Base-by-base conservation (phyloP, 2,329 filamentous ascomycete species). In the Trichothecium sympodiale region DNA sequence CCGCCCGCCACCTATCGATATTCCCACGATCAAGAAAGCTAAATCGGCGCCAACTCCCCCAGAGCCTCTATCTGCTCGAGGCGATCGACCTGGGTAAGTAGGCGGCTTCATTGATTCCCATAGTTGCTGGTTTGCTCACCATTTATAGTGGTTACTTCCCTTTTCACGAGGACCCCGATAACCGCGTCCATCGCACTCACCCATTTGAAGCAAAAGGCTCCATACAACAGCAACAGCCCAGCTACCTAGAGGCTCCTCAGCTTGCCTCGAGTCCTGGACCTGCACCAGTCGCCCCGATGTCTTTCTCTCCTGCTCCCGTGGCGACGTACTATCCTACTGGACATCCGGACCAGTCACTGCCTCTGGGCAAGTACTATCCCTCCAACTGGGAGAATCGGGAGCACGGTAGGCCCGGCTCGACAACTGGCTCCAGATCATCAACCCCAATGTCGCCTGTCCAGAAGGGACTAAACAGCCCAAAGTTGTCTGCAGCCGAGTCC, bases 321-420 rank as follows among this genome's bases (percentile, higher is more conserved):
- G 55, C 68, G 8, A 69, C 69, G 2, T 73, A 71, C 40, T 57
- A 67, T 23, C 67, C 69, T 6, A 63, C 62, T 17, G 69, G 68
- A 3, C 56, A 65, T 27, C 61, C 67, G 34, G 62, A 64, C 27
- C 61, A 53, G 26, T 53, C 61, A 4, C 53, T 74, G 23, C 69
- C 73, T 0, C 60, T 75, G 54, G 74, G 74, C 17, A 78, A 77
- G 53, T 79, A 78, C 46, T 76, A 78, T 39, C 74, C 74, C 1
- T 67, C 71, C 17, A 77, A 77, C 52, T 78, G 75, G 45, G 69
- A 74, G 43, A 59, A 56, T 18, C 50, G 59, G 34, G 56, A 25
- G 20, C 20, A 25, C 20, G 10, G 6, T 25, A 25, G 53, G 34
- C 43, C 41, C 15, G 43, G 43, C 7, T 42, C 49, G 16, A 33